These are phyloP conservation scores for Arthroderma sp. DNA, from an alignment of 2,329 filamentous ascomycete genomes.

Conservation along the genomic window DNA sequence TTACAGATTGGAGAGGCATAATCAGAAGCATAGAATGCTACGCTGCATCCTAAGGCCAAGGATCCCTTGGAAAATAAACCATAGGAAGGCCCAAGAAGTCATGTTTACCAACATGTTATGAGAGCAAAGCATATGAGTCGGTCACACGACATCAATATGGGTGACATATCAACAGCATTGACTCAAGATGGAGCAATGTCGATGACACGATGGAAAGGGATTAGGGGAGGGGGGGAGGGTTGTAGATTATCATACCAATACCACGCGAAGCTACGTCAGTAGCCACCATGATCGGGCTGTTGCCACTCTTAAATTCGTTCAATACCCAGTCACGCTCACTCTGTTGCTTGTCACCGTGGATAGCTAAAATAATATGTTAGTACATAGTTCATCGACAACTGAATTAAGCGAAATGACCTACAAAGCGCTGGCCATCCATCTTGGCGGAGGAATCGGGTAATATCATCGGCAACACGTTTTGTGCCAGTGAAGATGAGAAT, in stretches of 20 bases:
- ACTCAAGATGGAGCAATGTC: conserved; percentile 11
- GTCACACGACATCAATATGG: conserved; percentile 47
- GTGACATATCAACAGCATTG: conserved; percentile 28
- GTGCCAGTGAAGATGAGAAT: conserved; percentile 78
- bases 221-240: conserved; percentile 25
- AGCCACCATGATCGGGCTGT: conserved; percentile 99
- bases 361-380: conserved; percentile 49
- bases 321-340: conserved; percentile 99
- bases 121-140: conserved; percentile 75
- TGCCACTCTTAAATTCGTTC: conserved; percentile 98
- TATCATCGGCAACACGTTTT: conserved; percentile 92
- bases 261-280: conserved; percentile 99
- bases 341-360: conserved; percentile 98
- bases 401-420: conserved; percentile 39
- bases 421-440: conserved; percentile 96
- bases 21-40: conserved; percentile 60
- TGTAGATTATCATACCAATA: conserved; percentile 90
- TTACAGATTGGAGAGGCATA: conserved; percentile 59
- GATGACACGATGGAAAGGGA: conserved; percentile 7
- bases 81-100: conserved; percentile 65
- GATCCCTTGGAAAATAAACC: conserved; percentile 71
- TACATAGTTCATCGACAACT: conserved; percentile 4
- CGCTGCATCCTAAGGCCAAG: conserved; percentile 73
- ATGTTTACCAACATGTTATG: conserved; percentile 79
- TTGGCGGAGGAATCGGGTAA: conserved; percentile 91